These are phyloP conservation scores for Lyophyllum shimeji DNA, from an alignment of 768 basidiomycete species.

Conservation along the genomic window DNA sequence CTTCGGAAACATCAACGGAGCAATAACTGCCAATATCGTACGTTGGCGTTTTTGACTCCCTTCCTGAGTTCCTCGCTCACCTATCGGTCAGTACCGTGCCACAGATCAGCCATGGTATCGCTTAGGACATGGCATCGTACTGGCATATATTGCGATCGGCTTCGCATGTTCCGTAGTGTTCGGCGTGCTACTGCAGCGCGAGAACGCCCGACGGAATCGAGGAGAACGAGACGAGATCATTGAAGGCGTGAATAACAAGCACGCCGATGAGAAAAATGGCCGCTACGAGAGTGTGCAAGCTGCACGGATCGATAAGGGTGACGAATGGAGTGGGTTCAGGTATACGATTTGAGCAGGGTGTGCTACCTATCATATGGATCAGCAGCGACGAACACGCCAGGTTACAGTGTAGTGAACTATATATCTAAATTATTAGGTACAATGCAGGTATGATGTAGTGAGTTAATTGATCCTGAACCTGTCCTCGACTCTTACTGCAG, in stretches of 20 bases:
- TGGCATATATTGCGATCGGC: conserved; percentile 69
- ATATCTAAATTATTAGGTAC: conserved; percentile 27
- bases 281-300: conserved; percentile 51
- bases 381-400: neutral
- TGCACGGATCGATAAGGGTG: conserved; percentile 63
- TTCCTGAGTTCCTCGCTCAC: neutral
- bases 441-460: conserved; percentile 16
- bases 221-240: conserved; percentile 72
- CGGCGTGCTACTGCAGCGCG: conserved; percentile 46
- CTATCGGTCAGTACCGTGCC: conserved; percentile 54
- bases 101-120: conserved; percentile 66
- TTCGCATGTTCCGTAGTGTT: conserved; percentile 52
- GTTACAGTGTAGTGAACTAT: conserved; percentile 9
- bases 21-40: conserved; percentile 66
- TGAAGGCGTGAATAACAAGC: conserved; percentile 43
- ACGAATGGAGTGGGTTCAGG: conserved; percentile 76
- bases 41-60: conserved; percentile 21
- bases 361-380: conserved; percentile 1
- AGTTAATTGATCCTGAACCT: conserved; percentile 16
- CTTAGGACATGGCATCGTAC: conserved; percentile 66
- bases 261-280: conserved; percentile 52
- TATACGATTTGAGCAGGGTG: conserved; percentile 47
- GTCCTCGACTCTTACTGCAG: conserved; percentile 37
- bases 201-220: conserved; percentile 62
- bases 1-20: conserved; percentile 68